These are phyloP conservation scores for Cercospora sp. DNA, from an alignment of 2,329 filamentous ascomycete species.

Conservation along the genomic window DNA sequence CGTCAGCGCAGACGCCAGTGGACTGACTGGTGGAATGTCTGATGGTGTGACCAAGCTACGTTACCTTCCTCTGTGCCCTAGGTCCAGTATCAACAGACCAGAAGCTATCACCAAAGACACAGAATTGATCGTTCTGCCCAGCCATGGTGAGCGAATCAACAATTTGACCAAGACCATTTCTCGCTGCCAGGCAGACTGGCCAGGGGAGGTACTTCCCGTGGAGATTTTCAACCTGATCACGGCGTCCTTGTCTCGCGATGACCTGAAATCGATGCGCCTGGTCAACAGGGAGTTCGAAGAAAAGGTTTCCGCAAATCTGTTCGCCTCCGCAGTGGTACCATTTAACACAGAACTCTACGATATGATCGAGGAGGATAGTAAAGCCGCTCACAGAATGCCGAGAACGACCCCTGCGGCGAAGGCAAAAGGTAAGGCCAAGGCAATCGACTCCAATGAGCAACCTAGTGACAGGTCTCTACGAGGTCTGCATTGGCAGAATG, in stretches of 20 bases:
- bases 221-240: slow-evolving; percentile 64
- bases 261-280: slow-evolving; percentile 61
- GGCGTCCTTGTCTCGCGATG: slow-evolving; percentile 55
- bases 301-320: slow-evolving; percentile 59
- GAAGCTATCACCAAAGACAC: slow-evolving; percentile 16
- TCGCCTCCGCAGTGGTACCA: slow-evolving; percentile 63
- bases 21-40: neutral
- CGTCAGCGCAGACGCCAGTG: slow-evolving; percentile 18
- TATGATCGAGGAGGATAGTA: slow-evolving; percentile 46
- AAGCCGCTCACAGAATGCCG: slow-evolving; percentile 20
- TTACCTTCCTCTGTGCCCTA: slow-evolving; percentile 29
- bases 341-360: slow-evolving; percentile 66
- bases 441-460: slow-evolving; percentile 28
- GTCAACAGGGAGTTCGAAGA: slow-evolving; percentile 61
- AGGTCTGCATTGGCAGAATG: slow-evolving; percentile 45
- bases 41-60: slow-evolving; percentile 14
- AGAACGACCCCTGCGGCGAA: neutral
- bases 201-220: slow-evolving; percentile 52
- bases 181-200: slow-evolving; percentile 38
- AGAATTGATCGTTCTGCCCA: slow-evolving; percentile 26
- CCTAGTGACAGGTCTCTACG: slow-evolving; percentile 18
- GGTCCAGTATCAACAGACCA: neutral
- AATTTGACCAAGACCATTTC: neutral
- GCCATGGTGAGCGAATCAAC: slow-evolving; percentile 22
- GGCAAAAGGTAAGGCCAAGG: slow-evolving; percentile 23